Evolutionary conservation across 1,284 basidiomycete species (phyloP).

Genomic region (Malassezia caprae): DNA sequence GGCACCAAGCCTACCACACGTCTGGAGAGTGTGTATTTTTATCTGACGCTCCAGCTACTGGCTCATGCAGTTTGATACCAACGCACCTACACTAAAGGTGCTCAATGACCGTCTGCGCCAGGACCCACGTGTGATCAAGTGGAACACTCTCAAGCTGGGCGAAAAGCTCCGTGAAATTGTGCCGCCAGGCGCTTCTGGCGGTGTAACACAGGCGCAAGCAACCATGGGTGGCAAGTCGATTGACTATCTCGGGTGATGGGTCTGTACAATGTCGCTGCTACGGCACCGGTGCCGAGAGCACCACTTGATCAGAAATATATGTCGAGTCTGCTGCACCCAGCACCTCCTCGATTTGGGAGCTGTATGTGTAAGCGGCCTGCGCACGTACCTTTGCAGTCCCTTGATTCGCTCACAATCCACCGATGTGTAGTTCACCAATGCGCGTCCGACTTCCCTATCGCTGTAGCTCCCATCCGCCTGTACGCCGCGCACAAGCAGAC

Average conservation of each 20-base stretch:
- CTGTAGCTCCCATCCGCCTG: not conserved
- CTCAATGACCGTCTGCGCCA: conserved; percentile 61
- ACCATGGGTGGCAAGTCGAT: conserved; percentile 16
- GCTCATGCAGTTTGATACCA: conserved; percentile 78
- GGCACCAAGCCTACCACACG: conserved; percentile 58
- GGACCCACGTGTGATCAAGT: conserved; percentile 71
- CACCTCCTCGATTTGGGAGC: conserved; percentile 67
- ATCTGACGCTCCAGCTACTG: conserved; percentile 59
- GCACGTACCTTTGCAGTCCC: conserved; percentile 51
- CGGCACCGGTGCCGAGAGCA: conserved; percentile 12
- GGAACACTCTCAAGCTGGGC: conserved; percentile 69
- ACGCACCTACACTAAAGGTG: conserved; percentile 59
- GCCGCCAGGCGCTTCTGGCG: conserved; percentile 31
- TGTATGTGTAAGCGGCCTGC: conserved; percentile 42
- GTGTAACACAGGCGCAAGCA: conserved; percentile 12
- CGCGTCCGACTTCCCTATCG: conserved; percentile 71
- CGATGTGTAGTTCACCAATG: conserved; percentile 89
- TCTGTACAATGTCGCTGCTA: not conserved
- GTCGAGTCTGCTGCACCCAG: conserved; percentile 90
- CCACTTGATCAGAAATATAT: conserved; percentile 69
- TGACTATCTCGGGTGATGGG: conserved; percentile 12
- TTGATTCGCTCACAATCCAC: conserved; percentile 79
- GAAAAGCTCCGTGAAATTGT: conserved; percentile 54
- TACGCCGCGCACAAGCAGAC: conserved; percentile 58
- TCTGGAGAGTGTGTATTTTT: conserved; percentile 63